Conservation (phyloP, 169 alveolate species). For the Plasmodium berghei region DNA sequence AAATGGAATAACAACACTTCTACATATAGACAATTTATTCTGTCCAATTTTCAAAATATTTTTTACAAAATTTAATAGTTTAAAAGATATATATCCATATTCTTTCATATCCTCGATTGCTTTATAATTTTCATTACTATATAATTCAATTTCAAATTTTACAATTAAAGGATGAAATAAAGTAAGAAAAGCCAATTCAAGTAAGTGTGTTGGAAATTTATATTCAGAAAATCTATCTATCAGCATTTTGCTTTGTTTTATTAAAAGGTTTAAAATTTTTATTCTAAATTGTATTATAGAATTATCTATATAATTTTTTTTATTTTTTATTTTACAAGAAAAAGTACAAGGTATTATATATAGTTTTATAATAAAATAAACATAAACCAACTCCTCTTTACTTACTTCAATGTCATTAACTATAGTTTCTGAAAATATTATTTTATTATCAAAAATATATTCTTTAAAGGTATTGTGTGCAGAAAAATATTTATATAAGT, state of each 20-base stretch:
- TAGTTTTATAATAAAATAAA: slow-evolving; percentile 16
- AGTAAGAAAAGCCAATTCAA: slow-evolving; percentile 21
- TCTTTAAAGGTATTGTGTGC: background rate
- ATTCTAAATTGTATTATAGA: background rate
- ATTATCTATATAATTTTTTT: background rate
- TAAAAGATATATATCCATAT: background rate
- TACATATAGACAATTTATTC: slow-evolving; percentile 20
- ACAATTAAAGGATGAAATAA: slow-evolving; percentile 41
- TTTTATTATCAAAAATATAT: background rate
- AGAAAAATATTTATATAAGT: background rate
- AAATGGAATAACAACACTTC: slow-evolving; percentile 45
- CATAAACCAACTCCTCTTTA: slow-evolving; percentile 34
- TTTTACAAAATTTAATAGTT: slow-evolving; percentile 5
- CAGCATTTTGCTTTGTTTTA: slow-evolving; percentile 34
- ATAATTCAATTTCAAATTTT: slow-evolving; percentile 20
- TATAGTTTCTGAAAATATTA: slow-evolving; percentile 18
- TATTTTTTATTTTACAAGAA: background rate
- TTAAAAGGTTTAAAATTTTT: background rate
- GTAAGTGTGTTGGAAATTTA: slow-evolving; percentile 26
- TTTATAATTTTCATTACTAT: background rate
- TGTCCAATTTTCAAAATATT: slow-evolving; percentile 31
- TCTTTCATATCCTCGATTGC: background rate
- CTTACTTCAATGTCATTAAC: slow-evolving; percentile 44
- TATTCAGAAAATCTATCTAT: slow-evolving; percentile 30
- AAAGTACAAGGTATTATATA: slow-evolving; percentile 22